A percentile compares a stretch with the other conserved stretches of the same genome.
phyloP scores from a whole-genome alignment of 108 stramenopile genomes.

The Conticribra guillardii region DNA sequence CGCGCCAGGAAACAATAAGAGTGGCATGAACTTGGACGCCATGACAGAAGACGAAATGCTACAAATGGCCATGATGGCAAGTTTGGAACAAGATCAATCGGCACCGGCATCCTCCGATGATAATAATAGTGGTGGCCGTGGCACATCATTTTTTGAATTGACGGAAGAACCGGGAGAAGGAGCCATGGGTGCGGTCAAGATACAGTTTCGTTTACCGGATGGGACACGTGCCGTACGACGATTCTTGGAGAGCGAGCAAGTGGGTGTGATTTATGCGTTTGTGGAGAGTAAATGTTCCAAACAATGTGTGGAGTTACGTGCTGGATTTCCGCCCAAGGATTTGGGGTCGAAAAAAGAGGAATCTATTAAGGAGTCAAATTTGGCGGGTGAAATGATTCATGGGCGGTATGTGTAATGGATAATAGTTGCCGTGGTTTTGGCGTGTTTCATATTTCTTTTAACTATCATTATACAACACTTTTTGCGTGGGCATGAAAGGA shows the following conservation, averaged over 20 bases:
- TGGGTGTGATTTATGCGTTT: constrained; percentile 60
- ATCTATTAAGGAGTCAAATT: constrained; percentile 68
- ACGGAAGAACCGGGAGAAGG: constrained; percentile 63
- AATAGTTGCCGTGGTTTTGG: not conserved
- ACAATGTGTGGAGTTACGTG: constrained; percentile 59
- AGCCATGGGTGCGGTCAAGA: constrained; percentile 54
- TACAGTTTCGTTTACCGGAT: constrained; percentile 77
- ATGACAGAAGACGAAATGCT: constrained; percentile 85
- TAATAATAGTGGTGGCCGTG: not conserved
- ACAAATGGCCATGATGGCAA: constrained; percentile 74
- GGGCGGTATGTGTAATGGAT: constrained; percentile 41
- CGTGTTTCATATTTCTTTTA: no score
- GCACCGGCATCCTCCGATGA: constrained; percentile 1
- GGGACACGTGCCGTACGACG: constrained; percentile 60
- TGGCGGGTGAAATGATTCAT: constrained; percentile 74
- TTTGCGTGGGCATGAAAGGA: no score
- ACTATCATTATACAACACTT: no score
- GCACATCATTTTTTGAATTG: constrained; percentile 10
- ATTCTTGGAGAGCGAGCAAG: constrained; percentile 58
- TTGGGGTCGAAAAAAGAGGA: constrained; percentile 28
- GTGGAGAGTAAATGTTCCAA: constrained; percentile 48
- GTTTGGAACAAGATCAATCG: constrained; percentile 44
- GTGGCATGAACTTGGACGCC: constrained; percentile 30
- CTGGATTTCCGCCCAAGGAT: constrained; percentile 79
- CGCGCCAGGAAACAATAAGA: constrained; percentile 2